These are phyloP conservation scores for Zygoascus flipseniorum DNA, from an alignment of 805 yeast genomes.

Conservation along the genomic window DNA sequence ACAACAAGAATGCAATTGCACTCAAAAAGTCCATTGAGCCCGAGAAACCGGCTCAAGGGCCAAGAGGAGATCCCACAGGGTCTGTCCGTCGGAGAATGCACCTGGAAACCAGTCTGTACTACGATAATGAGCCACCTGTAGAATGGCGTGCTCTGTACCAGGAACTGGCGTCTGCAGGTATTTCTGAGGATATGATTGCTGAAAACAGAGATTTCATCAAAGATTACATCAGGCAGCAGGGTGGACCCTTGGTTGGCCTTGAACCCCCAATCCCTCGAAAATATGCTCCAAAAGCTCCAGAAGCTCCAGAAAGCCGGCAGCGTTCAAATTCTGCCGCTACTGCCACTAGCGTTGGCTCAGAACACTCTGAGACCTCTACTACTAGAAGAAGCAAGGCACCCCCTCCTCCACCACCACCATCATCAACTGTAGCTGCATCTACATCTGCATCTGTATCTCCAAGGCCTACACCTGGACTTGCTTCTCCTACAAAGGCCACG, in stretches of 20 bases:
- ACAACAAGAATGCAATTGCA: conserved; percentile 83
- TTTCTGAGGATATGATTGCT: conserved; percentile 81
- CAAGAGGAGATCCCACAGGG: conserved; percentile 50
- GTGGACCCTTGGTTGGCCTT: conserved; percentile 72
- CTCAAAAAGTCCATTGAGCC: conserved; percentile 44
- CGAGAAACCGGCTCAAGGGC: conserved; percentile 37
- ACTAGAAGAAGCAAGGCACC: conserved; percentile 19
- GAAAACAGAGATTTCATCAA: conserved; percentile 77
- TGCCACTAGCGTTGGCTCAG: conserved; percentile 2
- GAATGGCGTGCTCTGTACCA: conserved; percentile 74
- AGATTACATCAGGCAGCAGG: conserved; percentile 62
- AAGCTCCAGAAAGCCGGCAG: conserved; percentile 6
- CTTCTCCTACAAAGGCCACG: conserved; percentile 15
- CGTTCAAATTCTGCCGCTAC: conserved; percentile 15
- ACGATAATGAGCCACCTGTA: conserved; percentile 72
- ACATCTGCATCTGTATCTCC: conserved; percentile 18
- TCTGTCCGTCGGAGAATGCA: conserved; percentile 24
- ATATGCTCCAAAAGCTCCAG: conserved; percentile 24
- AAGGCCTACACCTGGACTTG: conserved; percentile 13
- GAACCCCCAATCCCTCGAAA: conserved; percentile 79
- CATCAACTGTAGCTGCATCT: conserved; percentile 22
- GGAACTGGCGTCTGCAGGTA: conserved; percentile 70
- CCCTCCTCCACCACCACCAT: conserved; percentile 34
- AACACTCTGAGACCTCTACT: conserved; percentile 1
- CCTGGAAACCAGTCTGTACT: conserved; percentile 39